phyloP scores from a whole-genome alignment of 108 stramenopile genomes.

The Cyclotella kingstonii region DNA sequence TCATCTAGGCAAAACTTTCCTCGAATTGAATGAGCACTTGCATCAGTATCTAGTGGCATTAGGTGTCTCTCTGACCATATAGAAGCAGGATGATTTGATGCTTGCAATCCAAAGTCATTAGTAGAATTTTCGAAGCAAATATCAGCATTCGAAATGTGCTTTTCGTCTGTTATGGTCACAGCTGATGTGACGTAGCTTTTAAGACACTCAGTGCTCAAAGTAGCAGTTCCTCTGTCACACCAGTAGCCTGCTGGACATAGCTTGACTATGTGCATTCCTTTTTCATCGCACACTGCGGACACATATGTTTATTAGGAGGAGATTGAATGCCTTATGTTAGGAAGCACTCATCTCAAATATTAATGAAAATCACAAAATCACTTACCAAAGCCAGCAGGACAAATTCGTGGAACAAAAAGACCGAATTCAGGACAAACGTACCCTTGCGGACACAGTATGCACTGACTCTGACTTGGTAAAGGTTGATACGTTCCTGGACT shows the following conservation, averaged over 20 bases:
- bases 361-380: neutral
- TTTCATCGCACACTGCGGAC: slow-evolving; percentile 51
- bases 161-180: neutral
- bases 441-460: slow-evolving; percentile 72
- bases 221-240: slow-evolving; percentile 59
- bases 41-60: slow-evolving; percentile 39
- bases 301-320: neutral
- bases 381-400: slow-evolving; percentile 68
- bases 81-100: slow-evolving; percentile 30
- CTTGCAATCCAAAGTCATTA: slow-evolving; percentile 46
- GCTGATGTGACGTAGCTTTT: slow-evolving; percentile 11
- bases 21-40: slow-evolving; percentile 55
- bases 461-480: slow-evolving; percentile 37
- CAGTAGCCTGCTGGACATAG: slow-evolving; percentile 70
- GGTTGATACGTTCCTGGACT: slow-evolving; percentile 78
- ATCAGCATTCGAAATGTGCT: slow-evolving; percentile 13
- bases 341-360: no score
- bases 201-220: slow-evolving; percentile 24
- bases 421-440: slow-evolving; percentile 78
- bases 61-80: slow-evolving; percentile 45
- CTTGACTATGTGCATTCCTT: slow-evolving; percentile 48
- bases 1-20: slow-evolving; percentile 41
- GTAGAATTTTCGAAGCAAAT: slow-evolving; percentile 82
- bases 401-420: slow-evolving; percentile 54
- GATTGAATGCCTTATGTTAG: no score